phyloP scores from a whole-genome alignment of 129 eudicot genomes.

The Pseudognaphalium luteoalbum region DNA sequence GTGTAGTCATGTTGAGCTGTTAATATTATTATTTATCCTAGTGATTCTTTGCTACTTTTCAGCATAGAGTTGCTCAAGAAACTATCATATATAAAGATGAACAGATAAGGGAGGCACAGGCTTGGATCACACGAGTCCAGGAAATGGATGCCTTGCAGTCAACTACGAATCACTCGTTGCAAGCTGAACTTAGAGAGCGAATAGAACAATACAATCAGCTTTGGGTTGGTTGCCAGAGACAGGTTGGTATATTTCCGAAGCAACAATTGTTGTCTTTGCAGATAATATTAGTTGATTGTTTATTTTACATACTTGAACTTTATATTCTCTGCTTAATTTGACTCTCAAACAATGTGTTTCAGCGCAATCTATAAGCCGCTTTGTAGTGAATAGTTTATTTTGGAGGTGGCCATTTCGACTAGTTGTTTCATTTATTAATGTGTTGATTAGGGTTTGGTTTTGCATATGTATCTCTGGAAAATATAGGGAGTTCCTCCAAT shows the following conservation, averaged over 20 bases:
- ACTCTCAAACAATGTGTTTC: no score
- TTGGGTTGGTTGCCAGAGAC: slow-evolving; percentile 84
- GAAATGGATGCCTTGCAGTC: slow-evolving; percentile 87
- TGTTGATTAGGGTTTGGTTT: no score
- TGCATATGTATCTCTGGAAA: no score
- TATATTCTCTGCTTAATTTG: no score
- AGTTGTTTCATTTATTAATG: no score
- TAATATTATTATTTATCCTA: not conserved
- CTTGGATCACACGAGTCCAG: slow-evolving; percentile 85
- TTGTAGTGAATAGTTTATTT: no score
- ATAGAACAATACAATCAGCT: slow-evolving; percentile 86
- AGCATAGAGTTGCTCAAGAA: slow-evolving; percentile 93
- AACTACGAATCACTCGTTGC: slow-evolving; percentile 54
- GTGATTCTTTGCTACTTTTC: slow-evolving; percentile 30
- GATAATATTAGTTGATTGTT: not conserved
- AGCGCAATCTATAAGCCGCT: no score
- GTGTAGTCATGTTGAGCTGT: not conserved
- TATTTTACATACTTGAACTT: not conserved
- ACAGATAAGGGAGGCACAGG: slow-evolving; percentile 83
- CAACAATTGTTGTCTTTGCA: not conserved
- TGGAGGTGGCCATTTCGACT: no score
- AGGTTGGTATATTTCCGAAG: slow-evolving; percentile 45
- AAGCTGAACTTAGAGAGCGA: slow-evolving; percentile 85
- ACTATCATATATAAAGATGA: slow-evolving; percentile 71
- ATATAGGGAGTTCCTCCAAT: no score